phyloP scores from a whole-genome alignment of 2,329 filamentous ascomycete genomes.

The Torrubiella hemipterigena region DNA sequence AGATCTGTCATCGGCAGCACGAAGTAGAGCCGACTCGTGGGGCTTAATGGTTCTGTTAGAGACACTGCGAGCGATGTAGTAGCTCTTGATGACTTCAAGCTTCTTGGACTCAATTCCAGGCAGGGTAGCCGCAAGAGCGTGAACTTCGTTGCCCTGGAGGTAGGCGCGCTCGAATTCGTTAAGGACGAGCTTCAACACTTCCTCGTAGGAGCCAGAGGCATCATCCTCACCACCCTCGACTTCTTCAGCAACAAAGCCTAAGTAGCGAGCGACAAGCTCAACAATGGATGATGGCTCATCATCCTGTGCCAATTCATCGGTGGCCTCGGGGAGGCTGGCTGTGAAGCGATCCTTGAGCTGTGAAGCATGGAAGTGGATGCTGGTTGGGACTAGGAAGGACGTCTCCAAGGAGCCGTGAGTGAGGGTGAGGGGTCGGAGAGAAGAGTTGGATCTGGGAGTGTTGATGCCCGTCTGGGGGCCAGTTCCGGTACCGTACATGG shows the following conservation, averaged over 20 bases:
- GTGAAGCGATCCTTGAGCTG: conserved; percentile 88
- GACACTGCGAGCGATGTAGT: conserved; percentile 80
- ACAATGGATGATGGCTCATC: conserved; percentile 95
- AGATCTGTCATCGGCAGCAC: conserved; percentile 72
- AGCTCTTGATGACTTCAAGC: conserved; percentile 75
- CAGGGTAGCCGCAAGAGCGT: conserved; percentile 72
- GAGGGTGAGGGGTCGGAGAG: conserved; percentile 81
- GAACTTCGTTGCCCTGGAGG: conserved; percentile 90
- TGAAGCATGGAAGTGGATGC: conserved; percentile 89
- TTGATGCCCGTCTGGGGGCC: conserved; percentile 92
- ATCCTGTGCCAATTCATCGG: conserved; percentile 94
- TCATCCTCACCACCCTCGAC: conserved; percentile 90
- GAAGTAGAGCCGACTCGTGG: conserved; percentile 85
- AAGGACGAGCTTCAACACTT: conserved; percentile 82
- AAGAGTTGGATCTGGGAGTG: conserved; percentile 87
- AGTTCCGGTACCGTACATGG: conserved; percentile 76
- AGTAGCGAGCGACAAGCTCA: conserved; percentile 86
- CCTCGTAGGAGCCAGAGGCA: conserved; percentile 75
- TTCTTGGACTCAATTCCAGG: conserved; percentile 93
- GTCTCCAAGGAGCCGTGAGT: conserved; percentile 92
- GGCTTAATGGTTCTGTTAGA: conserved; percentile 77
- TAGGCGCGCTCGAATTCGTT: conserved; percentile 96
- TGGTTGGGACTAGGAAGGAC: conserved; percentile 89
- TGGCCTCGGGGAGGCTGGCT: conserved; percentile 74
- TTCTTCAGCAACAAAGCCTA: conserved; percentile 79